phyloP scores from a whole-genome alignment of 169 alveolate species.

The Theileria annulata region DNA sequence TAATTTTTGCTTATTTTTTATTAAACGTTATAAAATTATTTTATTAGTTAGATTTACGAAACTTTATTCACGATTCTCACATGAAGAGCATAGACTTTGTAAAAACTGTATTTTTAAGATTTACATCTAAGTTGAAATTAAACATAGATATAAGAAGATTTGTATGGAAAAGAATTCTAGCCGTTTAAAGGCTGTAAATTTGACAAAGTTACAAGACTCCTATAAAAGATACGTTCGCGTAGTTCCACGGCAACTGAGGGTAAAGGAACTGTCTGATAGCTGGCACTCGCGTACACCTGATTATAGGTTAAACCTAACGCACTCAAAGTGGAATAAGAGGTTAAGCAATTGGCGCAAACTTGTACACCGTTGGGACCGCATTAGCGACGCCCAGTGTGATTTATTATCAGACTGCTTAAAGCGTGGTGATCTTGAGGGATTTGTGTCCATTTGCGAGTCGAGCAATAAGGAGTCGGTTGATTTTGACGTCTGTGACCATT shows the following conservation, averaged over 20 bases:
- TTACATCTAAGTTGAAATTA: neutral
- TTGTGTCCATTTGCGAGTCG: slow-evolving; percentile 54
- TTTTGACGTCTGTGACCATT: slow-evolving; percentile 21
- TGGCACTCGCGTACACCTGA: slow-evolving; percentile 79
- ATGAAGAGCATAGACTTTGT: neutral
- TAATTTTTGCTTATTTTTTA: neutral
- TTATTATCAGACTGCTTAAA: slow-evolving; percentile 50
- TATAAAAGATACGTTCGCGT: slow-evolving; percentile 68
- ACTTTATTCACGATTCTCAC: neutral
- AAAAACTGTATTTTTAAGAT: neutral
- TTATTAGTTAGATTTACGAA: neutral
- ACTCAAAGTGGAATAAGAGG: slow-evolving; percentile 76
- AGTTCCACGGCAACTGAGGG: slow-evolving; percentile 69
- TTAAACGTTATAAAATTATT: too few relatives aligned
- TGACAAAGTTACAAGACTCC: slow-evolving; percentile 69
- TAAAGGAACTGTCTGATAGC: slow-evolving; percentile 42
- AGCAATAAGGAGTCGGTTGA: slow-evolving; percentile 28
- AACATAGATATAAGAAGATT: neutral
- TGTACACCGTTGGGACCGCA: slow-evolving; percentile 70
- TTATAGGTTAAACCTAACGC: slow-evolving; percentile 51
- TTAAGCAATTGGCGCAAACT: slow-evolving; percentile 71
- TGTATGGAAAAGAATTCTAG: slow-evolving; percentile 13
- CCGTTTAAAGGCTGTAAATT: slow-evolving; percentile 68
- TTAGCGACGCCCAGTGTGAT: slow-evolving; percentile 51
- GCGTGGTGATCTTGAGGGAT: slow-evolving; percentile 58